Conservation (phyloP, 2,329 filamentous ascomycete species). For the Aspergillus pseudotamarii region DNA sequence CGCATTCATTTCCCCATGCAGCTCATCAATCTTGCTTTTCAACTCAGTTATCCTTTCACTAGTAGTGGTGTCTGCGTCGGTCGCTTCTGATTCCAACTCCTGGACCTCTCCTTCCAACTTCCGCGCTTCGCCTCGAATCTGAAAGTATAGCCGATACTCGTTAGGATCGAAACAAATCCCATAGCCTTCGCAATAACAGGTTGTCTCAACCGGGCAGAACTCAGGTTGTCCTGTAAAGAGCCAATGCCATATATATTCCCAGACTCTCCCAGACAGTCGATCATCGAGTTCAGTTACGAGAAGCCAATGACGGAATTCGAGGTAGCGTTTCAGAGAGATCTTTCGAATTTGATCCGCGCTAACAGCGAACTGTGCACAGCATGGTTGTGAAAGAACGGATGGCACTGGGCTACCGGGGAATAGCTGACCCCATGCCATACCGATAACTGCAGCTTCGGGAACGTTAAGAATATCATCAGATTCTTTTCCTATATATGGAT, state of each 20-base stretch:
- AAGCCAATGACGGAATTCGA: background rate
- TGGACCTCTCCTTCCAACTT: background rate
- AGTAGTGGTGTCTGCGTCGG: background rate
- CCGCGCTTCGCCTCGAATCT: background rate
- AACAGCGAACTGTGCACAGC: background rate
- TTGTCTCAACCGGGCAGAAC: background rate
- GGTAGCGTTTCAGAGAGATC: background rate
- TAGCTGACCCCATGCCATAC: constrained; percentile 30
- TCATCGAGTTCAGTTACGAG: background rate
- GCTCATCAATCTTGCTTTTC: background rate
- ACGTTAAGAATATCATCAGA: constrained; percentile 24
- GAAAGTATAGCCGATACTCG: background rate
- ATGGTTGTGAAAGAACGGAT: background rate
- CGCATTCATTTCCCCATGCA: background rate
- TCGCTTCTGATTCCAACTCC: background rate
- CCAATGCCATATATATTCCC: constrained; percentile 1
- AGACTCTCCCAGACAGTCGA: background rate
- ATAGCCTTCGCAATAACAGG: background rate
- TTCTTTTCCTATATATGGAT: constrained; percentile 22
- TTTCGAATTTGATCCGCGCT: background rate
- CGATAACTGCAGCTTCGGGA: constrained; percentile 33
- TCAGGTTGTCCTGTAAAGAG: background rate
- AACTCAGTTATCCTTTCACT: background rate
- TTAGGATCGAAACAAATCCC: background rate
- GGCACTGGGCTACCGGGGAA: constrained; percentile 31